Evolutionary conservation across 2,329 filamentous ascomycete genomes (phyloP).

Genomic region (Simplicillium aogashimaense): DNA sequence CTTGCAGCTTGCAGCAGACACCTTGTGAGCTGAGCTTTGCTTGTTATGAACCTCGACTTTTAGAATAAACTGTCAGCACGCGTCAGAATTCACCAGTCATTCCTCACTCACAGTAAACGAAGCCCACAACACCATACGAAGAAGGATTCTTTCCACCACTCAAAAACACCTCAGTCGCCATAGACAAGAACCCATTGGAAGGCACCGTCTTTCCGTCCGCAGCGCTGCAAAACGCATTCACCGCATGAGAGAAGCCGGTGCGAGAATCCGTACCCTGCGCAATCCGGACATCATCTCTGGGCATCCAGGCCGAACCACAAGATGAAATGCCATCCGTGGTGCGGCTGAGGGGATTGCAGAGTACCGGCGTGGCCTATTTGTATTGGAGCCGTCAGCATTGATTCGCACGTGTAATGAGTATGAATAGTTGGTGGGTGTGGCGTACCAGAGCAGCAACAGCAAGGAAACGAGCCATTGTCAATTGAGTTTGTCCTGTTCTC

Average conservation of each 20-base stretch:
- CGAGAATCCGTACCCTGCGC: slow-evolving; percentile 8
- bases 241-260: slow-evolving; percentile 8
- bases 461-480: too few species aligned
- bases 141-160: slow-evolving; percentile 9
- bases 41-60: slow-evolving; percentile 12
- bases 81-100: not conserved
- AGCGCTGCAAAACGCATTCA: slow-evolving; percentile 8
- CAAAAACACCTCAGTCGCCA: slow-evolving; percentile 10
- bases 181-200: slow-evolving; percentile 8
- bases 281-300: slow-evolving; percentile 9
- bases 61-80: not conserved
- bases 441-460: too few species aligned
- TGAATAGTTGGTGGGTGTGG: too few species aligned
- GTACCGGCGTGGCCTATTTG: too few species aligned
- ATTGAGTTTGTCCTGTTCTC: too few species aligned
- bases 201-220: slow-evolving; percentile 8
- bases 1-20: slow-evolving; percentile 1
- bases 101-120: slow-evolving; percentile 8
- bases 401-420: too few species aligned
- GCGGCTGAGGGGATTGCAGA: too few species aligned
- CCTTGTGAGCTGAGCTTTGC: slow-evolving; percentile 7
- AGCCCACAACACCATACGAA: slow-evolving; percentile 9
- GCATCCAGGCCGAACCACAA: slow-evolving; percentile 11
- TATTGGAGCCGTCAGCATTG: too few species aligned
- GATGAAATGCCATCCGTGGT: slow-evolving; percentile 10